Percentiles rank a stretch among this genome's conserved stretches.
Conservation (phyloP, 345 rosid species). For the Populus deltoides region DNA sequence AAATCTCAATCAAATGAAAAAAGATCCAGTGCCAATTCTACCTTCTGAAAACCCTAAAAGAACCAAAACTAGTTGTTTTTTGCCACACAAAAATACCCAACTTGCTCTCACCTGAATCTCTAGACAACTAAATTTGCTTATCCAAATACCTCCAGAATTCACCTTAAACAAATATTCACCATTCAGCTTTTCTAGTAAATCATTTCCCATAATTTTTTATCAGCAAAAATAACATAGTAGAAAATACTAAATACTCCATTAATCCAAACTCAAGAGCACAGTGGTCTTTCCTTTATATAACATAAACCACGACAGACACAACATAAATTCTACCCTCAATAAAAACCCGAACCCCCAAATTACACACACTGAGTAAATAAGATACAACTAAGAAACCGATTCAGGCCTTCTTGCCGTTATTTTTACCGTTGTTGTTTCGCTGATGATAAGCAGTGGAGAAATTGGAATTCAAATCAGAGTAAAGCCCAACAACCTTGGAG, state of each 20-base stretch:
- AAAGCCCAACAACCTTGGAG: slow-evolving; percentile 69
- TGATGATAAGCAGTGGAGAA: slow-evolving; percentile 48
- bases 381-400: neutral
- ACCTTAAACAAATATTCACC: neutral
- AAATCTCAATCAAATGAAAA: no score
- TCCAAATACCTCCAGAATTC: neutral
- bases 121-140: neutral
- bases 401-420: slow-evolving; percentile 3
- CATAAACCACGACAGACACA: neutral
- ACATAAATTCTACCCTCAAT: neutral
- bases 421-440: slow-evolving; percentile 20
- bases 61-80: neutral
- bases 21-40: neutral
- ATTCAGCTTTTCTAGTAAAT: neutral
- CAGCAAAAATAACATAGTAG: neutral
- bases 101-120: neutral
- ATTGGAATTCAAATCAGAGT: slow-evolving; percentile 59
- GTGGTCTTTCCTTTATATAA: neutral
- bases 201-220: neutral
- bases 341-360: neutral
- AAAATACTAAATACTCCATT: neutral
- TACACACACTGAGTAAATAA: neutral
- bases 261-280: neutral
- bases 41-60: neutral
- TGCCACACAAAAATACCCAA: neutral